Evolutionary conservation across 2,329 filamentous ascomycete genomes (phyloP).

Genomic region (Fusarium sp.): DNA sequence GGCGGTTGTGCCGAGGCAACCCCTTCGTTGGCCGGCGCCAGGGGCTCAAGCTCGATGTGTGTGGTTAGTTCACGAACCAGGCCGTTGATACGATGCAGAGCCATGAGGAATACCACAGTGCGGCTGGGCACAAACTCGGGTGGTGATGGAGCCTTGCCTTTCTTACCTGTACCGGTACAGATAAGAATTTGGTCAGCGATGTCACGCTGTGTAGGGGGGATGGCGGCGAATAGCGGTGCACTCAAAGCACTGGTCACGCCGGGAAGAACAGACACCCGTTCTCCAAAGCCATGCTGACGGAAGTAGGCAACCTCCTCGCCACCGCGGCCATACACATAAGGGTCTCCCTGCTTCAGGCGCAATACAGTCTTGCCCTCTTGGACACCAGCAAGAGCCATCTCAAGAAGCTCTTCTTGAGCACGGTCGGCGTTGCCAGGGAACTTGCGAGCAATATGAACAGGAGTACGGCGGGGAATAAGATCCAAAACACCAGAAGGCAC

Average conservation of each 20-base stretch:
- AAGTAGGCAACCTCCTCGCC: slow-evolving; percentile 94
- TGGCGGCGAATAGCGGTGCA: slow-evolving; percentile 87
- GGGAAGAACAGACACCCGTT: slow-evolving; percentile 78
- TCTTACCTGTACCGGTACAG: slow-evolving; percentile 96
- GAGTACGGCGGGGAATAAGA: slow-evolving; percentile 89
- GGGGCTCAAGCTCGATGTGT: slow-evolving; percentile 53
- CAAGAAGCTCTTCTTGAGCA: slow-evolving; percentile 90
- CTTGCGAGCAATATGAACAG: slow-evolving; percentile 92
- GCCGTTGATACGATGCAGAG: slow-evolving; percentile 83
- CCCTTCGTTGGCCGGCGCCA: slow-evolving; percentile 43
- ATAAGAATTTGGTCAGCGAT: slow-evolving; percentile 93
- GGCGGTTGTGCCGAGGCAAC: slow-evolving; percentile 22
- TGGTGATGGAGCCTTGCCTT: slow-evolving; percentile 84
- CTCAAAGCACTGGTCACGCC: slow-evolving; percentile 91
- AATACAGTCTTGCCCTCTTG: slow-evolving; percentile 81
- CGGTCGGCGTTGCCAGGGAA: slow-evolving; percentile 97
- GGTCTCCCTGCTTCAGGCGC: slow-evolving; percentile 94
- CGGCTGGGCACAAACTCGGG: slow-evolving; percentile 81
- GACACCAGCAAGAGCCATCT: slow-evolving; percentile 78
- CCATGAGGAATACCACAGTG: slow-evolving; percentile 96
- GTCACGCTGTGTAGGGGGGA: slow-evolving; percentile 89
- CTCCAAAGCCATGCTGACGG: slow-evolving; percentile 75
- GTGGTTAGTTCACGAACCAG: slow-evolving; percentile 78
- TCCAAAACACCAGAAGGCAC: slow-evolving; percentile 88
- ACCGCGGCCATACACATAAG: slow-evolving; percentile 94